A percentile compares a stretch with the other conserved stretches of the same genome.
Evolutionary conservation across 768 basidiomycete species (phyloP).

Genomic region (Mycena floridula): DNA sequence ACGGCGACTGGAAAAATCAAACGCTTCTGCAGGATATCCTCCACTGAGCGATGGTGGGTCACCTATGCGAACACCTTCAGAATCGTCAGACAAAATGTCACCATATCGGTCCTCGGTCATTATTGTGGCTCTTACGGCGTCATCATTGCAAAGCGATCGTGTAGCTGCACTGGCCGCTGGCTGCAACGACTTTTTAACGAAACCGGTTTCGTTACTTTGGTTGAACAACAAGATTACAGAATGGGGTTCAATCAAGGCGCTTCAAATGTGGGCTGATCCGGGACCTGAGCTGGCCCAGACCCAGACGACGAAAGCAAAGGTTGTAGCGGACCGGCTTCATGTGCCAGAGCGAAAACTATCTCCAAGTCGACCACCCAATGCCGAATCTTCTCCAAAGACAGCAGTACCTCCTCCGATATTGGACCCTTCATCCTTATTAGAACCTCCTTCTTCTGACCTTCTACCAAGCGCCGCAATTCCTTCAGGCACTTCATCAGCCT

Average conservation of each 20-base stretch:
- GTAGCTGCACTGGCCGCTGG: constrained; percentile 96
- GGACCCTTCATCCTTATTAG: not conserved
- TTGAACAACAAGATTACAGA: constrained; percentile 97
- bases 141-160: constrained; percentile 90
- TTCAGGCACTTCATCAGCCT: constrained; percentile 2
- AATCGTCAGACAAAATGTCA: constrained; percentile 45
- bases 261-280: constrained; percentile 89
- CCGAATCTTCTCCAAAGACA: constrained; percentile 7
- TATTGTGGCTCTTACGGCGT: constrained; percentile 98
- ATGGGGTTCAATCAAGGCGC: constrained; percentile 96
- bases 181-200: constrained; percentile 98
- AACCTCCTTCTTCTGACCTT: not conserved
- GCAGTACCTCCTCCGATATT: constrained; percentile 16
- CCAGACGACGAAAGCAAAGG: constrained; percentile 34
- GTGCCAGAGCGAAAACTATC: constrained; percentile 26
- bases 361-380: not conserved
- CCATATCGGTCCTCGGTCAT: constrained; percentile 93
- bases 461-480: not conserved
- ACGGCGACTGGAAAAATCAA: constrained; percentile 70
- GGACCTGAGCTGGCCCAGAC: constrained; percentile 47
- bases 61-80: constrained; percentile 45
- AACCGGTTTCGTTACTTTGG: constrained; percentile 94
- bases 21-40: constrained; percentile 41
- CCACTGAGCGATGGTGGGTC: constrained; percentile 35
- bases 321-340: constrained; percentile 41